Conservation (phyloP, 257 asterid genomes). For the Solanum okadae region DNA sequence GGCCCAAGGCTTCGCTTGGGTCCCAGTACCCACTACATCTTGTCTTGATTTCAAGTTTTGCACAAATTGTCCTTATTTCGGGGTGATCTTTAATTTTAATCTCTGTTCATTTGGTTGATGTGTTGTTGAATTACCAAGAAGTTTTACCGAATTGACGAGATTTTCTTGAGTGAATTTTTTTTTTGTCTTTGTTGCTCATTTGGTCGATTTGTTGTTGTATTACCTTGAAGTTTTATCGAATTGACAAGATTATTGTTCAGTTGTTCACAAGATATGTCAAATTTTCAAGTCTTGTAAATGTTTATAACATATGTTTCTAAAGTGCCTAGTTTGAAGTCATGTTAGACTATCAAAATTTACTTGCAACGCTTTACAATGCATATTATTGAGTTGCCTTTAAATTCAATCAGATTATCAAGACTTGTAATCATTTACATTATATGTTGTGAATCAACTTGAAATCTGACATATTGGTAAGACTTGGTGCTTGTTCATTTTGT, state of each 20-base stretch:
- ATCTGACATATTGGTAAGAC: background rate
- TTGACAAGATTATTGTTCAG: too few species aligned
- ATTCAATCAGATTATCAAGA: background rate
- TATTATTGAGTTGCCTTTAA: background rate
- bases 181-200: background rate
- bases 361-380: background rate
- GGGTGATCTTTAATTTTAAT: background rate
- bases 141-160: too few species aligned
- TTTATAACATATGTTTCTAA: too few species aligned
- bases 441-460: background rate
- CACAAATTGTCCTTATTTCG: background rate
- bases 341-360: background rate
- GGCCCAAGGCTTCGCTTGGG: background rate
- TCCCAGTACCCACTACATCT: background rate
- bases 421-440: background rate
- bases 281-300: background rate
- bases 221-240: too few species aligned
- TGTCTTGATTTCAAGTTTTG: background rate
- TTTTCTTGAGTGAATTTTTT: background rate
- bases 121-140: background rate
- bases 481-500: rapidly evolving
- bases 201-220: background rate
- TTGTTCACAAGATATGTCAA: too few species aligned
- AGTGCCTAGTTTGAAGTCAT: background rate
- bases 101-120: background rate